Evolutionary conservation across 768 basidiomycete genomes (phyloP).

Genomic region (Amanita rubescens): DNA sequence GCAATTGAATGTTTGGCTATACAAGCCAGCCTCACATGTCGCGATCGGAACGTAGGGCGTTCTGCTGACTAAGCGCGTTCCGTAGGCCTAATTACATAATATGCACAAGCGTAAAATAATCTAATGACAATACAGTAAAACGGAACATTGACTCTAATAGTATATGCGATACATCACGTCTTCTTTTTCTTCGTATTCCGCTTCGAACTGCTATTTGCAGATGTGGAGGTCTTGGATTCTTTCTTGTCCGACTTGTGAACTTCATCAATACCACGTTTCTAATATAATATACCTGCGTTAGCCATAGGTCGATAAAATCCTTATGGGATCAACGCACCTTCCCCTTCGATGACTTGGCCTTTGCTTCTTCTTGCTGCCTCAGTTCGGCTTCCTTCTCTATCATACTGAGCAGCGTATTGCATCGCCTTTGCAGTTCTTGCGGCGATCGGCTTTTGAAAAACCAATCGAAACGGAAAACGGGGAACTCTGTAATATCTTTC

Average conservation of each 20-base stretch:
- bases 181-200: constrained; percentile 65
- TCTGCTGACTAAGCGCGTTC: too few relatives aligned
- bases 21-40: too few relatives aligned
- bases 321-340: constrained; percentile 40
- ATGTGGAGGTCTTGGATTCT: constrained; percentile 58
- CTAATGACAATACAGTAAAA: too few relatives aligned
- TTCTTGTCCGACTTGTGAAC: constrained; percentile 42
- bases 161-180: constrained; percentile 38
- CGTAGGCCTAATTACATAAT: too few relatives aligned
- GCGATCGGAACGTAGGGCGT: too few relatives aligned
- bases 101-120: too few relatives aligned
- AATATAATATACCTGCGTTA: constrained; percentile 1
- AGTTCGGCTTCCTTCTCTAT: constrained; percentile 88
- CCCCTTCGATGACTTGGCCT: constrained; percentile 51
- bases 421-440: constrained; percentile 81
- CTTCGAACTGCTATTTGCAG: constrained; percentile 44
- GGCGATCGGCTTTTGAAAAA: constrained; percentile 93
- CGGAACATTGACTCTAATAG: too few relatives aligned
- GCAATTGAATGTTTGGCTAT: too few relatives aligned
- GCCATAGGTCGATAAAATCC: not conserved
- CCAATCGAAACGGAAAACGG: constrained; percentile 97
- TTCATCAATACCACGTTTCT: constrained; percentile 74
- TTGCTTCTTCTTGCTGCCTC: constrained; percentile 60
- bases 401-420: constrained; percentile 81
- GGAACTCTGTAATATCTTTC: constrained; percentile 93